Evolutionary conservation across 176 grass and related monocot genomes (phyloP), one percentile per base, ranked within the genome.

Genomic region (Coix lacrymajobi): DNA sequence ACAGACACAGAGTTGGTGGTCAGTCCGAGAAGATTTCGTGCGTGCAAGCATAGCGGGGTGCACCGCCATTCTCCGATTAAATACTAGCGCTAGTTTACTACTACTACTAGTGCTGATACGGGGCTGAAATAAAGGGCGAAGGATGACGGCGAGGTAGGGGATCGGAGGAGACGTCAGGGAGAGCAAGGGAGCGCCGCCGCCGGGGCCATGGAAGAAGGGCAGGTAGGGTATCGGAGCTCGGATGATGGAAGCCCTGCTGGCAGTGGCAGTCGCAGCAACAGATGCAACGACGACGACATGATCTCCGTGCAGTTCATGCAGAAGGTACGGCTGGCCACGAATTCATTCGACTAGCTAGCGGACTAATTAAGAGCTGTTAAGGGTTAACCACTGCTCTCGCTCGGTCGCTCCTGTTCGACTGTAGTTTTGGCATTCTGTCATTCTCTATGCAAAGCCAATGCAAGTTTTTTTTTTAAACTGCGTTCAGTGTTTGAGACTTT

Each of bases 161-260:
- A n/a, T n/a, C n/a, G n/a, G n/a, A 3, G 12, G 56, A 58, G 56
- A 25, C 25, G n/a, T 58, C 56, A 25, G 56, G 56, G 56, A 58
- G n/a, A 25, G n/a, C n/a, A n/a, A n/a, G 56, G 10, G 56, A 58
- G 9, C 54, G n/a, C 54, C 54, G 44, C 3, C 41, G 52, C 8
- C 20, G 43, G 56, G 4, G 51, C 58, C 73, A 84, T 83, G 89
- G 85, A 91, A 62, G 89, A 91, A 91, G 85, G 75, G 26, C 80
- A 76, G 32, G 68, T 11, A 1, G 70, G 32, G 40, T n/a, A 46
- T 6, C 60, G 76, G 62, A 75, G 39, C 38, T 70, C 81, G 32
- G 85, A 81, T 2, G 61, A 88, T 9, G 61, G 36, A 69, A 11
- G 34, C 29, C 0, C 7, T n/a, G 6, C 17, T n/a, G 56, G 34